Evolutionary conservation across 352 stramenopile genomes (phyloP).

Genomic region (Pythium dissimile): DNA sequence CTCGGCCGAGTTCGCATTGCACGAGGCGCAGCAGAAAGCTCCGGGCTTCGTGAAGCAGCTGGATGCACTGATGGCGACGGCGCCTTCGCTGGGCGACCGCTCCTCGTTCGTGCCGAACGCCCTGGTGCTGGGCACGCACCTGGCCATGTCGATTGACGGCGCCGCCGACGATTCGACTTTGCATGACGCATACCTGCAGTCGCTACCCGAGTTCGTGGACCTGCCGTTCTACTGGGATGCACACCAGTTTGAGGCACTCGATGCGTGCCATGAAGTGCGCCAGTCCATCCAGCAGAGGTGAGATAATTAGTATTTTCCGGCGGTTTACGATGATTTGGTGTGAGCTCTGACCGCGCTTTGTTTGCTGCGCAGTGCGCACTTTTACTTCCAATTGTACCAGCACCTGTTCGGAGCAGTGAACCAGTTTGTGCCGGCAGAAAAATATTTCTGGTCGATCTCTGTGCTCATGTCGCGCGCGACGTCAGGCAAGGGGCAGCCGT

Average conservation of each 20-base stretch:
- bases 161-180: slow-evolving; percentile 22
- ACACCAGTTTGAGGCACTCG: slow-evolving; percentile 50
- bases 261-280: slow-evolving; percentile 55
- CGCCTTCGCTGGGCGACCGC: slow-evolving; percentile 19
- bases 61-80: slow-evolving; percentile 40
- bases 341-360: too few relatives aligned
- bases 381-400: slow-evolving; percentile 68
- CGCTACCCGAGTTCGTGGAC: slow-evolving; percentile 53
- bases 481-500: slow-evolving; percentile 67
- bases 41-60: slow-evolving; percentile 62
- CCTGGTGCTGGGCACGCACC: slow-evolving; percentile 60
- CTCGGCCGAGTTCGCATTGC: slow-evolving; percentile 64
- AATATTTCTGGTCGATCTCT: slow-evolving; percentile 81
- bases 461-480: slow-evolving; percentile 80
- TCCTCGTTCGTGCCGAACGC: slow-evolving; percentile 61
- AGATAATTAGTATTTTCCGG: neutral
- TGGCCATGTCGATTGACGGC: slow-evolving; percentile 41
- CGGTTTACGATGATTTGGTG: neutral
- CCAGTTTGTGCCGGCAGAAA: slow-evolving; percentile 45
- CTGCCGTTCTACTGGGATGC: slow-evolving; percentile 73
- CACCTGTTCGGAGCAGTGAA: slow-evolving; percentile 64
- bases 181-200: slow-evolving; percentile 55
- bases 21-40: slow-evolving; percentile 55
- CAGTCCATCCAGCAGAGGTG: slow-evolving; percentile 64
- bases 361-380: slow-evolving; percentile 35